phyloP scores from a whole-genome alignment of 495 filamentous ascomycete genomes.

The Thozetella sp. region DNA sequence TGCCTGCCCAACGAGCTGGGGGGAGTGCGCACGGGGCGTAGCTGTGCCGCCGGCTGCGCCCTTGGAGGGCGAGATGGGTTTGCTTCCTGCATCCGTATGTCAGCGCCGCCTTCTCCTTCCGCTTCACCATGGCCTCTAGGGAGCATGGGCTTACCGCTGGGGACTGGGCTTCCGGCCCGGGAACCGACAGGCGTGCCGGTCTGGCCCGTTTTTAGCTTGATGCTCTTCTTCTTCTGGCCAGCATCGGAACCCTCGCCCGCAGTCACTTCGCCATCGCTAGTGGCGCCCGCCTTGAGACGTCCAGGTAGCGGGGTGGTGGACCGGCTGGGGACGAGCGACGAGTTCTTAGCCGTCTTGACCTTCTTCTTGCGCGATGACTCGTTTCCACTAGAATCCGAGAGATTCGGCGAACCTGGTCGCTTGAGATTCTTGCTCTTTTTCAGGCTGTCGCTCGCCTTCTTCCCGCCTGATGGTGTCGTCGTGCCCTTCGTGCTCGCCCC shows the following conservation, averaged over 20 bases:
- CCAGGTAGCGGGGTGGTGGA: conserved; percentile 59
- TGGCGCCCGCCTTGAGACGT: conserved; percentile 61
- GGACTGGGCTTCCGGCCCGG: conserved; percentile 51
- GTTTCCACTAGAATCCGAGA: conserved; percentile 86
- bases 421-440: conserved; percentile 77
- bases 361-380: conserved; percentile 93
- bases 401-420: conserved; percentile 81
- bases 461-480: conserved; percentile 73
- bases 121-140: neutral
- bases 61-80: conserved; percentile 35
- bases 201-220: conserved; percentile 55
- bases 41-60: conserved; percentile 28
- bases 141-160: conserved; percentile 16
- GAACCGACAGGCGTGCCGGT: conserved; percentile 55
- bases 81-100: conserved; percentile 1
- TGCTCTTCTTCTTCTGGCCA: conserved; percentile 63
- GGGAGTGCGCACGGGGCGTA: conserved; percentile 17
- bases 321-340: conserved; percentile 43
- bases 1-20: conserved; percentile 5
- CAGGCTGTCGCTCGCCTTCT: conserved; percentile 42
- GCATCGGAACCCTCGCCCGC: conserved; percentile 78
- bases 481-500: conserved; percentile 69
- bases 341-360: conserved; percentile 69
- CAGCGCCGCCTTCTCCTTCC: neutral
- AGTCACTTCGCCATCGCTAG: conserved; percentile 79